These are phyloP conservation scores for Wickerhamomyces chambardii DNA, from an alignment of 805 yeast species.

Conservation along the genomic window DNA sequence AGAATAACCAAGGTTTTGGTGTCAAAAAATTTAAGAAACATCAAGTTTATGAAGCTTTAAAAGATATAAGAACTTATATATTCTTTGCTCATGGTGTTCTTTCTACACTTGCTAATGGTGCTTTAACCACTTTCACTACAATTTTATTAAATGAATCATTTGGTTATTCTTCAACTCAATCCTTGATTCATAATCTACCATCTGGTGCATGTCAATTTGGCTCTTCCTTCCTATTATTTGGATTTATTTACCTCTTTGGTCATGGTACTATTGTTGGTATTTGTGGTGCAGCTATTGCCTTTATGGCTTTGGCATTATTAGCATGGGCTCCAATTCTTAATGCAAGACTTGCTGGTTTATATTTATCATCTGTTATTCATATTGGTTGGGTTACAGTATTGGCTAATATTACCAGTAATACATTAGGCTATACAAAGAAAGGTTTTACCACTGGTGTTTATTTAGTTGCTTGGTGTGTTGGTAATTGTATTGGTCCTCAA, in stretches of 20 bases:
- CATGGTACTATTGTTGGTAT: not conserved
- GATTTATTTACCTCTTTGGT: too few relatives aligned
- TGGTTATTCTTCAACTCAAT: constrained; percentile 10
- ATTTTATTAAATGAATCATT: constrained; percentile 17
- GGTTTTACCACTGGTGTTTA: constrained; percentile 33
- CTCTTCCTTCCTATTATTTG: not conserved
- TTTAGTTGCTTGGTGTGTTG: constrained; percentile 42
- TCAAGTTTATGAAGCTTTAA: constrained; percentile 33
- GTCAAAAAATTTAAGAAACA: constrained; percentile 31
- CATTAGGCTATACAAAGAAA: constrained; percentile 36
- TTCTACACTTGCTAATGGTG: constrained; percentile 32
- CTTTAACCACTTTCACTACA: constrained; percentile 32
- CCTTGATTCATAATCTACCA: constrained; percentile 20
- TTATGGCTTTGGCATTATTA: constrained; percentile 20
- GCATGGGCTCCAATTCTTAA: constrained; percentile 8
- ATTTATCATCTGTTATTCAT: not conserved
- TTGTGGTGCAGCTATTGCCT: constrained; percentile 5
- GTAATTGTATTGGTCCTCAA: constrained; percentile 49
- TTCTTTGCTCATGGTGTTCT: constrained; percentile 21
- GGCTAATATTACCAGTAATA: constrained; percentile 2
- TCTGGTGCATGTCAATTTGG: constrained; percentile 17
- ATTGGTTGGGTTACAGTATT: constrained; percentile 1
- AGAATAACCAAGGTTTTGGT: constrained; percentile 38
- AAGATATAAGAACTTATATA: constrained; percentile 31
- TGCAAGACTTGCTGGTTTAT: constrained; percentile 1